Conservation (phyloP, 176 grass and related monocot genomes). For the Eragrostis curvula region DNA sequence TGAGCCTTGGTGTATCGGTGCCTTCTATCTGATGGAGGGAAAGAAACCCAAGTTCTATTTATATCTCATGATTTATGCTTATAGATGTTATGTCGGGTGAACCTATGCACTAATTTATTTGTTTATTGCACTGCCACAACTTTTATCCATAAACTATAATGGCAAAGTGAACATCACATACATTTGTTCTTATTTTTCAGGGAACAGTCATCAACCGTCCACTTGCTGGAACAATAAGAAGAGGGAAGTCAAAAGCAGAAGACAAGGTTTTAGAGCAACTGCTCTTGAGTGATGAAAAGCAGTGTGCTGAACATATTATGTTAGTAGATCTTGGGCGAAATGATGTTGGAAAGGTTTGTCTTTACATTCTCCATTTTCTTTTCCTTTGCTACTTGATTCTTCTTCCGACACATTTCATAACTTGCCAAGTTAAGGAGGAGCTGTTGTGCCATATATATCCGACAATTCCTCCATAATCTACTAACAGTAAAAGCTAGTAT, state of each 20-base stretch:
- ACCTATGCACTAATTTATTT: neutral
- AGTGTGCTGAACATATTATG: conserved; percentile 94
- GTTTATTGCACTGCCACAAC: neutral
- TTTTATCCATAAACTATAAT: neutral
- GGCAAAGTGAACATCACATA: neutral
- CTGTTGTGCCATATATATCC: neutral
- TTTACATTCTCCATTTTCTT: conserved; percentile 13
- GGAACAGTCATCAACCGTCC: conserved; percentile 83
- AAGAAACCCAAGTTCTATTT: neutral
- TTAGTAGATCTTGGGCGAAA: conserved; percentile 91
- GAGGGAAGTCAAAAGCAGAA: conserved; percentile 74
- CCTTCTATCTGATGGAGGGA: neutral
- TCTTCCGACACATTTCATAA: neutral
- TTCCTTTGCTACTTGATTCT: neutral
- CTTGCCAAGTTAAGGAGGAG: neutral
- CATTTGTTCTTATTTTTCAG: conserved; percentile 33
- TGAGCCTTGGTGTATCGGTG: neutral
- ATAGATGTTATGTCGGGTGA: neutral
- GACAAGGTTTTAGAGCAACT: conserved; percentile 75
- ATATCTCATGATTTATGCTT: conserved; percentile 3
- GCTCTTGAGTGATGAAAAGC: conserved; percentile 84
- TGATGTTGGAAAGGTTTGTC: conserved; percentile 81
- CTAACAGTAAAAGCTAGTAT: neutral
- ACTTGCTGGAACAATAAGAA: conserved; percentile 86
- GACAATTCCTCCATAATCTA: neutral